These are phyloP conservation scores for Claviceps arundinis DNA, from an alignment of 2,329 filamentous ascomycete genomes.

Conservation along the genomic window DNA sequence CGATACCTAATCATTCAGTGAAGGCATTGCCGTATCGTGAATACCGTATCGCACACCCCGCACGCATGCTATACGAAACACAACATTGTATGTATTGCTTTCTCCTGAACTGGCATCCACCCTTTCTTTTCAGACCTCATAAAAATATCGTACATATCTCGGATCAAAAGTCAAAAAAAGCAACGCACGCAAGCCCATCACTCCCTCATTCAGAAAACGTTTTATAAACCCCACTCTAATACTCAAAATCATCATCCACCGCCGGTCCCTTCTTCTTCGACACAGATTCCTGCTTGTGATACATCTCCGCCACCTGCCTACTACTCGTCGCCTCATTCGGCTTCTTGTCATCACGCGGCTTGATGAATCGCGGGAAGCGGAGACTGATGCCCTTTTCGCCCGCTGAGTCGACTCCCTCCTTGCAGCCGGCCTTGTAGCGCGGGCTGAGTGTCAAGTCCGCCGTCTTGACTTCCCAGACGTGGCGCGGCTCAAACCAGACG, in stretches of 20 bases:
- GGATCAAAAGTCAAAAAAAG: neutral
- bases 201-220: neutral
- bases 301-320: slow-evolving; percentile 90
- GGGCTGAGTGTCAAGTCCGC: slow-evolving; percentile 89
- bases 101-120: too few species aligned
- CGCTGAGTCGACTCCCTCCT: slow-evolving; percentile 60
- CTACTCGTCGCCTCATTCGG: slow-evolving; percentile 77
- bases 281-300: slow-evolving; percentile 84
- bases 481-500: slow-evolving; percentile 91
- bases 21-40: too few species aligned
- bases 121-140: too few species aligned
- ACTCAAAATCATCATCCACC: slow-evolving; percentile 97
- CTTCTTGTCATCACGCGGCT: slow-evolving; percentile 89
- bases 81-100: neutral
- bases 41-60: too few species aligned
- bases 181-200: neutral
- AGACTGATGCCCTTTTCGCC: slow-evolving; percentile 73
- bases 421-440: slow-evolving; percentile 79
- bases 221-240: slow-evolving; percentile 33
- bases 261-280: slow-evolving; percentile 71
- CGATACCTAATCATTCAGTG: too few species aligned
- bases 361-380: slow-evolving; percentile 87
- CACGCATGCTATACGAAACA: too few species aligned
- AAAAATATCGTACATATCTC: too few species aligned
- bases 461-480: slow-evolving; percentile 96